These are phyloP conservation scores for Fraxinus latifolia DNA, from an alignment of 305 asterid genomes.

Conservation along the genomic window DNA sequence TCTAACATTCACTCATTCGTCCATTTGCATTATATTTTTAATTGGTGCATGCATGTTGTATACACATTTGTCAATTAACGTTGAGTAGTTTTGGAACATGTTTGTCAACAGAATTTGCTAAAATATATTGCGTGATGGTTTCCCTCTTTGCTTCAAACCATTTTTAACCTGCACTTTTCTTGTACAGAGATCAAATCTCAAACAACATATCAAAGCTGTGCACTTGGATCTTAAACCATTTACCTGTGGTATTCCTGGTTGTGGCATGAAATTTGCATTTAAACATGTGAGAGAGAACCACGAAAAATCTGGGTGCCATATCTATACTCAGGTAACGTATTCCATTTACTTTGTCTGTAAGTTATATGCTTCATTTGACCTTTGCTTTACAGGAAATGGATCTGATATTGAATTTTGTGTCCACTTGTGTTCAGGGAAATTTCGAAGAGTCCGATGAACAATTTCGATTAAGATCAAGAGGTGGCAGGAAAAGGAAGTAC, in stretches of 20 bases:
- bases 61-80: not conserved
- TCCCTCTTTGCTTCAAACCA: not conserved
- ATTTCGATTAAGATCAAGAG: slow-evolving; percentile 71
- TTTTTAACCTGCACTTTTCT: not conserved
- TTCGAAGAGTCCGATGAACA: slow-evolving; percentile 68
- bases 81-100: not conserved
- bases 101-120: not conserved
- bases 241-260: slow-evolving; percentile 52
- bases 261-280: slow-evolving; percentile 69
- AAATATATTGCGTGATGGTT: not conserved
- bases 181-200: slow-evolving; percentile 69
- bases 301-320: slow-evolving; percentile 70
- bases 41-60: not conserved
- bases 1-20: not conserved
- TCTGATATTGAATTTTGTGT: not conserved
- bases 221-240: slow-evolving; percentile 63
- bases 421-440: slow-evolving; percentile 53
- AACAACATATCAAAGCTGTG: slow-evolving; percentile 71
- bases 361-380: not conserved
- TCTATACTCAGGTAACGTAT: slow-evolving; percentile 47
- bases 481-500: slow-evolving; percentile 73
- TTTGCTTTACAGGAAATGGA: not conserved
- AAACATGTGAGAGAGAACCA: slow-evolving; percentile 89
- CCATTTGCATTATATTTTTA: not conserved
- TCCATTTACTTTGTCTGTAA: not conserved